Evolutionary conservation across 2,329 filamentous ascomycete species (phyloP), one percentile per base, ranked within the genome.

Genomic region (Monosporascus sp.): DNA sequence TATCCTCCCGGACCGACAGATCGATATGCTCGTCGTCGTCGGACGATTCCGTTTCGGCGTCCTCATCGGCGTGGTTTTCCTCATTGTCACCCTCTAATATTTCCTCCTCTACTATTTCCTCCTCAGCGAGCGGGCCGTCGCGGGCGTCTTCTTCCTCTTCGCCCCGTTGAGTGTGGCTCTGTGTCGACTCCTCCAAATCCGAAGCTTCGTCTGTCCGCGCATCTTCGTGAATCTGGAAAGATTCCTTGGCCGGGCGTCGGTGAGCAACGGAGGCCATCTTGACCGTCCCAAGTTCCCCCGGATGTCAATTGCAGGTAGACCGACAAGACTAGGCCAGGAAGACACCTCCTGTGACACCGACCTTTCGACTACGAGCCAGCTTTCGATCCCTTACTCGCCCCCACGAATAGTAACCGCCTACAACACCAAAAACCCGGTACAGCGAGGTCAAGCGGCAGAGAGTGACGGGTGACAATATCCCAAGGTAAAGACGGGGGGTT

Each of bases 1-100:
- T 99, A 69, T 99, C 94, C 51, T 91, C 85, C 57, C 85, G 81
- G 15, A 96, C 89, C 6, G 74, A 76, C 20, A 81, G 76, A 60
- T 92, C 88, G 38, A 90, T 78, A 15, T 75, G 71, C 26, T 80
- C 78, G 49, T 89, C 84, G 24, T 85, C 84, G 8, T 85, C 84
- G 31, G 73, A 81, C 37, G 69, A 70, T 3, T 74, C 73, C 0
- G 69, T 72, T 1, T 76, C 78, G 31, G 70, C 72, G 2, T 79
- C 76, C 4, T 74, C 69, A 3, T 65, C 68, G 0, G 64, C 70
- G 1, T 74, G 72, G 2, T 72, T 70, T 3, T 73, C 72, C 7
- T 74, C 68, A 2, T 68, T 65, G 20, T 69, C 68, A 15, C 68
- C 68, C 17, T 70, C 70, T 37, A 68, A 65, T 31, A 65, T 63